Evolutionary conservation across 2,329 filamentous ascomycete genomes (phyloP), one percentile per base, ranked within the genome.

Genomic region (Neonectria neomacrospora): DNA sequence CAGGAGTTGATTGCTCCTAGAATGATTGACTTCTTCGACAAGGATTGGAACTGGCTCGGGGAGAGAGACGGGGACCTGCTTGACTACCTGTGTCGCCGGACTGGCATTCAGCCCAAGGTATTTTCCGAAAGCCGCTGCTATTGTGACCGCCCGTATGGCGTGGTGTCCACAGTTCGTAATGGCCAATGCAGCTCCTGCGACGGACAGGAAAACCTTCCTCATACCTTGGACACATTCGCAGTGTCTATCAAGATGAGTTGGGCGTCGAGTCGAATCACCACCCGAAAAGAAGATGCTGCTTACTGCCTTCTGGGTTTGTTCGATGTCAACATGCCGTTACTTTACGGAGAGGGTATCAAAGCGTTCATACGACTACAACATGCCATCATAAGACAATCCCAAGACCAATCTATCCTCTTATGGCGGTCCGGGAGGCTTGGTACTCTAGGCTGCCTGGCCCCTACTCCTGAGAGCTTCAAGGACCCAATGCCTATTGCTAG

Each of bases 241-340:
- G 66, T 73, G 11, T 71, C 69, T 2, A 53, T 72, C 22, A 73
- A 74, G 32, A 67, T 76, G 68, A 70, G 64, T 28, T 76, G 74
- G 74, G 73, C 73, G 7, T 65, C 73, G 1, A 59, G 63, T 5
- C 67, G 74, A 14, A 37, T 67, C 16, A 75, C 74, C 0, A 71
- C 73, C 0, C 66, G 72, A 18, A 68, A 69, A 34, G 74, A 76
- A 47, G 74, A 76, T 48, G 65, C 72, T 18, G 74, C 74, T 6
- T 76, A 76, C 41, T 75, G 69, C n/a, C 68, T 76, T 8, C 63
- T 76, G 23, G 74, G 74, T 3, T 55, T 75, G 7, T 76, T 76
- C 51, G 66, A 66, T 28, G 58, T 76, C 39, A 75, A 75, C 54
- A 73, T 76, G 66, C 66, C 73, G 2, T 62, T 75, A 51, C 60